These are phyloP conservation scores for Myriosclerotinia duriaeana DNA, from an alignment of 2,329 filamentous ascomycete species.

Conservation along the genomic window DNA sequence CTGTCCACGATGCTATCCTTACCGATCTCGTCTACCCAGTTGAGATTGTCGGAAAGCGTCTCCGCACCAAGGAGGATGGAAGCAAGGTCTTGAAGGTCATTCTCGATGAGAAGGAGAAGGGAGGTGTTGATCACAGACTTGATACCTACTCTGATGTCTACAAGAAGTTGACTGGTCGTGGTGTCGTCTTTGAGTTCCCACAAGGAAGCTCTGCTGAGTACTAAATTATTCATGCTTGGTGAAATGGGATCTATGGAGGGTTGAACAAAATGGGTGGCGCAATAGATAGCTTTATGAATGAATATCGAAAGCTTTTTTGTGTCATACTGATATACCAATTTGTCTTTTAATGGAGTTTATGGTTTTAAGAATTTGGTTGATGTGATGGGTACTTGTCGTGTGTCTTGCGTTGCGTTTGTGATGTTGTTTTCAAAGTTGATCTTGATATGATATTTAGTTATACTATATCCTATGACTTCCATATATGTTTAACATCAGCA, in stretches of 20 bases:
- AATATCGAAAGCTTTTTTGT: slow-evolving; percentile 24
- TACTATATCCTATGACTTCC: too few relatives aligned
- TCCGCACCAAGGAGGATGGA: slow-evolving; percentile 98
- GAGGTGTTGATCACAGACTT: slow-evolving; percentile 98
- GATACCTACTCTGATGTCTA: slow-evolving; percentile 99
- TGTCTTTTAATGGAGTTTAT: slow-evolving; percentile 14
- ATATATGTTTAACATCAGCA: too few relatives aligned
- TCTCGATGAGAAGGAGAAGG: slow-evolving; percentile 99
- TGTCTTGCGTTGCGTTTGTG: neutral
- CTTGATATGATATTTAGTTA: neutral
- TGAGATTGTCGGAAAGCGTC: slow-evolving; percentile 99
- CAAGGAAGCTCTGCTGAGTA: slow-evolving; percentile 76
- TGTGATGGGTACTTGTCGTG: neutral
- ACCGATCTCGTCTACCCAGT: slow-evolving; percentile 98
- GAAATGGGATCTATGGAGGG: slow-evolving; percentile 19
- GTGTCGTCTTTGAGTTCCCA: slow-evolving; percentile 98
- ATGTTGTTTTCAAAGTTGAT: neutral
- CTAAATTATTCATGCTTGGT: slow-evolving; percentile 53
- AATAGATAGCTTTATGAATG: slow-evolving; percentile 24
- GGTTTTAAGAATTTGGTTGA: neutral
- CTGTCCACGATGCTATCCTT: slow-evolving; percentile 98
- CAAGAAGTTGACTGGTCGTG: slow-evolving; percentile 94
- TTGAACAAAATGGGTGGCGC: slow-evolving; percentile 19
- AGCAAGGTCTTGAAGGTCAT: slow-evolving; percentile 98
- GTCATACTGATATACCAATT: slow-evolving; percentile 23